Percentiles rank a stretch among this genome's conserved stretches.
Evolutionary conservation across 2,329 filamentous ascomycete genomes (phyloP).

Genomic region (Xylaria sp.): DNA sequence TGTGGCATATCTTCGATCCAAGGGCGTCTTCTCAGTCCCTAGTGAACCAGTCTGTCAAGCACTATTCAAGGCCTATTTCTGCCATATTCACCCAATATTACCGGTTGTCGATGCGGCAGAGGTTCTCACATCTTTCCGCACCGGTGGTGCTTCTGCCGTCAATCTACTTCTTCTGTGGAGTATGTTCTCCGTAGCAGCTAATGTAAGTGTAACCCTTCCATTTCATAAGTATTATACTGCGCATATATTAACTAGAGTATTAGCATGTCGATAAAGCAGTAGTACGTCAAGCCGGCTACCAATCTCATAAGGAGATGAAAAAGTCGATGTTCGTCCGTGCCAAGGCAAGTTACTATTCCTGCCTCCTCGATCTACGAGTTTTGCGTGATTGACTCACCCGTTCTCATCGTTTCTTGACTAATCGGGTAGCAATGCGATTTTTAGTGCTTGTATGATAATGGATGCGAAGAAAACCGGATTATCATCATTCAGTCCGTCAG

Average conservation of each 20-base stretch:
- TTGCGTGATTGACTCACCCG: not conserved
- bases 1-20: constrained; percentile 47
- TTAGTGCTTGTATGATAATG: constrained; percentile 33
- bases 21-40: constrained; percentile 52
- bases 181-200: constrained; percentile 52
- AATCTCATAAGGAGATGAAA: constrained; percentile 37
- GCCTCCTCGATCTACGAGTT: not conserved
- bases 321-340: constrained; percentile 34
- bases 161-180: constrained; percentile 55
- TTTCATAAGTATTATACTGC: not conserved
- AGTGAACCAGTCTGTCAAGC: constrained; percentile 46
- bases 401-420: constrained; percentile 3
- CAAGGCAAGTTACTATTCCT: constrained; percentile 20
- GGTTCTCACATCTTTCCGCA: constrained; percentile 47
- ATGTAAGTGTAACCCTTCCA: constrained; percentile 41
- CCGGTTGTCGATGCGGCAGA: constrained; percentile 51
- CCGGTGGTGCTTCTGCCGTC: constrained; percentile 46
- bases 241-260: constrained; percentile 6
- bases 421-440: not conserved
- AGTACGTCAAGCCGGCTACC: constrained; percentile 34
- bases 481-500: constrained; percentile 35
- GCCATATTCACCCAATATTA: constrained; percentile 53
- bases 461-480: constrained; percentile 33
- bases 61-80: constrained; percentile 52
- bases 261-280: constrained; percentile 32